A percentile compares a stretch with the other conserved stretches of the same genome.
Evolutionary conservation across 108 stramenopile genomes (phyloP).

Genomic region (Fistulifera solaris): DNA sequence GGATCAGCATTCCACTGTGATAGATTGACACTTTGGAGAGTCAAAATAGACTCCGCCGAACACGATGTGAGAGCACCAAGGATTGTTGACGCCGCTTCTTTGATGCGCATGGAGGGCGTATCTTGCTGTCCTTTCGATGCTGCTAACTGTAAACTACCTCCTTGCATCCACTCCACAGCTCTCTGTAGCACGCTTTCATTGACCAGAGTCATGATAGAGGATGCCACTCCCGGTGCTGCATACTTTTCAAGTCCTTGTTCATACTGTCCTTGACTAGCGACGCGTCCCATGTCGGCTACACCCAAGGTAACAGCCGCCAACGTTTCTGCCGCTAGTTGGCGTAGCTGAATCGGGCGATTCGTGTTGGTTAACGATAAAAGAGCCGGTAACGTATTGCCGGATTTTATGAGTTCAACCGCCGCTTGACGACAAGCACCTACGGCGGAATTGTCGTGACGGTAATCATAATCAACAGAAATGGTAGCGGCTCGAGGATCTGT

Average conservation of each 20-base stretch:
- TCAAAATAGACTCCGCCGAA: conserved; percentile 51
- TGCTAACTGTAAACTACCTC: conserved; percentile 42
- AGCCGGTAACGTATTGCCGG: conserved; percentile 43
- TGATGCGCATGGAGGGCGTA: conserved; percentile 47
- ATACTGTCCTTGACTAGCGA: conserved; percentile 33
- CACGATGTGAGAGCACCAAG: conserved; percentile 48
- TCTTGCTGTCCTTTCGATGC: conserved; percentile 22
- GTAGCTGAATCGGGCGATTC: conserved; percentile 37
- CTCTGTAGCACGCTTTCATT: conserved; percentile 33
- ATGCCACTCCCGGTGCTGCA: conserved; percentile 26
- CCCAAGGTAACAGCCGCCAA: conserved; percentile 42
- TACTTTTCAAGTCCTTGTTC: conserved; percentile 29
- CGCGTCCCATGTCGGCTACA: conserved; percentile 37
- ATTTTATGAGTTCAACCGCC: conserved; percentile 49
- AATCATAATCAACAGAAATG: conserved; percentile 23
- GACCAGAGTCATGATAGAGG: conserved; percentile 30
- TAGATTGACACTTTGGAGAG: conserved; percentile 47
- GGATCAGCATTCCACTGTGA: conserved; percentile 41
- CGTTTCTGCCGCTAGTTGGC: conserved; percentile 38
- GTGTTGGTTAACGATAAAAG: conserved; percentile 32
- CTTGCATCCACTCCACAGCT: conserved; percentile 28
- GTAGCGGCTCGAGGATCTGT: conserved; percentile 36
- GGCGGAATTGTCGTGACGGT: conserved; percentile 20
- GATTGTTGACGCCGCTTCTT: conserved; percentile 58
- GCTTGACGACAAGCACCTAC: conserved; percentile 61